Evolutionary conservation across 768 basidiomycete genomes (phyloP), one percentile per base, ranked within the genome.

Genomic region (Xerocomellus dryophilus): DNA sequence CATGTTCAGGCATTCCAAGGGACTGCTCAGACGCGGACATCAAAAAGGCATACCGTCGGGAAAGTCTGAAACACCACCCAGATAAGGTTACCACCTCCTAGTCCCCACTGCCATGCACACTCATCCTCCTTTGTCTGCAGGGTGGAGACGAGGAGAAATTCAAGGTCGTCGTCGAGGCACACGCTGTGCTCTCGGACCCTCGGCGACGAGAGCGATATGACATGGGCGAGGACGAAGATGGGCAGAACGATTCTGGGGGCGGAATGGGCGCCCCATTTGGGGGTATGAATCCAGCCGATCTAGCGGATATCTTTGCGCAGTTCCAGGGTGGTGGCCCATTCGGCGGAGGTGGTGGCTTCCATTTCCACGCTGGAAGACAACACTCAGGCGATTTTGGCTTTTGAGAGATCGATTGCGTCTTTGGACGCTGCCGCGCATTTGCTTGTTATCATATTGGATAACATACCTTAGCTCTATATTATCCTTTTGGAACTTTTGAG

Each of bases 141-240:
- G 93, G 95, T 25, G 95, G 95, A 27, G 91, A 93, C 66, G 94
- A 96, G 63, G 96, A 97, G 66, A 89, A 91, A 62, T 98, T 98
- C 82, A 97, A 98, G 71, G 79, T 93, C 20, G 85, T 92, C 29
- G 83, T 77, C 1, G 93, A 93, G 70, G 90, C 91, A 3, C 79
- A 94, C 57, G 80, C 83, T 8, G 86, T 94, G 4, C 82, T 94
- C 3, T 91, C 89, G 0, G 93, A 94, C 60, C 79, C 90, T 1
- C 75, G 74, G 11, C 76, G 85, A 41, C 79, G 90, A 39, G 78
- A 85, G 60, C 81, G 90, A 38, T 93, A 93, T 61, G 90, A 93
- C 67, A 64, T 82, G 67, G 90, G 90, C 34, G 90, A 90, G 58
- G 90, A 91, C 61, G 88, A 90, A 59, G 88, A 91, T 54, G 86